These are phyloP conservation scores for Alternaria triticina DNA, from an alignment of 2,329 filamentous ascomycete species.

Conservation along the genomic window DNA sequence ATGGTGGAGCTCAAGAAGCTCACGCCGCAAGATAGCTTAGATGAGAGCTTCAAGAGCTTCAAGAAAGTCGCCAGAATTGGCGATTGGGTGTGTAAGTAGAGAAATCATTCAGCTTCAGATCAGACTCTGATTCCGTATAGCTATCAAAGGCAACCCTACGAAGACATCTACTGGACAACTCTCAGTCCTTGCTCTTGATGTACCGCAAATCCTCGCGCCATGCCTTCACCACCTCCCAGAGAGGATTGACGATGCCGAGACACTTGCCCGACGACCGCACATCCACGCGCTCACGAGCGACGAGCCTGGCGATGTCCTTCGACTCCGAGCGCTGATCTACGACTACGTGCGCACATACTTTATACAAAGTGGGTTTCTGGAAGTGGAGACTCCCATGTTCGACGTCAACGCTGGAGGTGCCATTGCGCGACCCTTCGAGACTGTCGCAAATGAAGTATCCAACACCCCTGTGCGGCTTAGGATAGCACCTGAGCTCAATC, in stretches of 20 bases:
- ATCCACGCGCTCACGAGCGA: slow-evolving; percentile 83
- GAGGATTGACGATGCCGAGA: slow-evolving; percentile 72
- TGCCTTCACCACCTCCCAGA: slow-evolving; percentile 80
- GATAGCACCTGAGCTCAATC: slow-evolving; percentile 92
- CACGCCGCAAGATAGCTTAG: slow-evolving; percentile 42
- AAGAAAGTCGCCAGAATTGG: slow-evolving; percentile 75
- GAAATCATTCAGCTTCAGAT: background rate
- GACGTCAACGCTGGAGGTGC: slow-evolving; percentile 85
- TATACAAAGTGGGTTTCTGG: slow-evolving; percentile 73
- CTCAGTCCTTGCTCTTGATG: slow-evolving; percentile 69
- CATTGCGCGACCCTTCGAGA: slow-evolving; percentile 84
- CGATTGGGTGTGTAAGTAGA: slow-evolving; percentile 77
- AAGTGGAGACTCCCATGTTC: slow-evolving; percentile 91
- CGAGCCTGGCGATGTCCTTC: slow-evolving; percentile 70
- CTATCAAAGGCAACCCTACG: slow-evolving; percentile 72
- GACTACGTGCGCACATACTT: slow-evolving; percentile 77
- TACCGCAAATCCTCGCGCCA: slow-evolving; percentile 78
- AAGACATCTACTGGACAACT: slow-evolving; percentile 76
- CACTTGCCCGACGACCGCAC: slow-evolving; percentile 77
- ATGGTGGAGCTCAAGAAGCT: slow-evolving; percentile 71
- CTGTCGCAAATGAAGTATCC: slow-evolving; percentile 75
- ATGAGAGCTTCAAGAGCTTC: slow-evolving; percentile 63
- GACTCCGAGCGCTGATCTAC: slow-evolving; percentile 76
- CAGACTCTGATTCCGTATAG: slow-evolving; percentile 41
- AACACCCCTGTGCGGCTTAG: slow-evolving; percentile 76